Conservation (phyloP, 2,329 filamentous ascomycete genomes). For the Ustulina deusta region DNA sequence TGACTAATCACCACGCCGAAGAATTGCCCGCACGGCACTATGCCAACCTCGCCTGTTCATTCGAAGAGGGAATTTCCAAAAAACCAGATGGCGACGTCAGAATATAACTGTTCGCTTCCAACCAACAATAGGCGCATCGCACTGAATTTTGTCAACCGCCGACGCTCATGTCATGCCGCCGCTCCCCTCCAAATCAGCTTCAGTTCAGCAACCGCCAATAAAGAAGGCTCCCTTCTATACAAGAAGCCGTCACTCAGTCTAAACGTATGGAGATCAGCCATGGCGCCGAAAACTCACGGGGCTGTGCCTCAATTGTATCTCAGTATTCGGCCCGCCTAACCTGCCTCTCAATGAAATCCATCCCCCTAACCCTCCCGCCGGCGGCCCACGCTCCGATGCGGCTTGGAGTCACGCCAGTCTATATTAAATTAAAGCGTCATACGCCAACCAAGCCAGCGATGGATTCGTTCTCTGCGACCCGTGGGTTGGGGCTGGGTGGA, state of each 20-base stretch:
- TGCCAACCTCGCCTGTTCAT: background rate
- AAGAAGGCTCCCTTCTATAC: background rate
- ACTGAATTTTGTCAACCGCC: constrained; percentile 5
- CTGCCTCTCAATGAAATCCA: constrained; percentile 16
- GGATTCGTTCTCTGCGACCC: constrained; percentile 29
- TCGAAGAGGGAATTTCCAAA: background rate
- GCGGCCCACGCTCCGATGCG: constrained; percentile 32
- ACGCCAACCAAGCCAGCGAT: constrained; percentile 18
- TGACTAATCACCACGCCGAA: constrained; percentile 5
- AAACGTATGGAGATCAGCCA: constrained; percentile 6
- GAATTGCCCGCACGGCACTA: background rate
- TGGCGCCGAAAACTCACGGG: background rate
- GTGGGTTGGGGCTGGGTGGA: constrained; percentile 40
- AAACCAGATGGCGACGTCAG: background rate
- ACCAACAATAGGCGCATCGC: background rate
- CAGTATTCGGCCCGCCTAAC: constrained; percentile 29
- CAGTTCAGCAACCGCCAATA: background rate
- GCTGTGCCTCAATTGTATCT: background rate
- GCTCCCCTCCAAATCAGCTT: background rate
- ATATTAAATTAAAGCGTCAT: constrained; percentile 33
- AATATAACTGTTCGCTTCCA: background rate
- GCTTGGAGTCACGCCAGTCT: constrained; percentile 24
- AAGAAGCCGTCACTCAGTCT: constrained; percentile 4
- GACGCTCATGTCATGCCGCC: background rate
- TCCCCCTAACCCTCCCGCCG: constrained; percentile 26